Percentiles rank a stretch among this genome's conserved stretches.
These are phyloP conservation scores for Talaromyces sp. DNA, from an alignment of 2,329 filamentous ascomycete species.

Conservation along the genomic window DNA sequence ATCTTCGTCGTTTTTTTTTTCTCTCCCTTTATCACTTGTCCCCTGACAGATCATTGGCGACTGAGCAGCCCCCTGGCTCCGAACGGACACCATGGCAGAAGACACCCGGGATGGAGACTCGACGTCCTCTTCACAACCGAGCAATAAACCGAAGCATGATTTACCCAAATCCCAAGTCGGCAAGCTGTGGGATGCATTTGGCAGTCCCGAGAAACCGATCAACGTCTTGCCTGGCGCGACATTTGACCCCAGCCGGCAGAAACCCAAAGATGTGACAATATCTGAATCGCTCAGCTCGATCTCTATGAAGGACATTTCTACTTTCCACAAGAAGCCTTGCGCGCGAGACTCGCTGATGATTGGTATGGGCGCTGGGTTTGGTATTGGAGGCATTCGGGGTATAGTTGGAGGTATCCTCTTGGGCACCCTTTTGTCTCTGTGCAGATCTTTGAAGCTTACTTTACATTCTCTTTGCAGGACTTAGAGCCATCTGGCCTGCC, in stretches of 20 bases:
- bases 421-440: slow-evolving; percentile 3
- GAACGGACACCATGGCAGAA: slow-evolving; percentile 29
- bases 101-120: slow-evolving; percentile 27
- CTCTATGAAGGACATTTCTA: slow-evolving; percentile 49
- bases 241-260: slow-evolving; percentile 56
- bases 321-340: slow-evolving; percentile 73
- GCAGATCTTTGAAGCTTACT: not conserved
- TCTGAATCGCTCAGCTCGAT: slow-evolving; percentile 37
- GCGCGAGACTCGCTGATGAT: slow-evolving; percentile 75
- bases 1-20: not conserved
- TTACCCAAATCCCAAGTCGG: slow-evolving; percentile 40
- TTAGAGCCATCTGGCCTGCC: slow-evolving; percentile 58
- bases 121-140: slow-evolving; percentile 8
- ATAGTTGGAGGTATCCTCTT: slow-evolving; percentile 63
- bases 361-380: slow-evolving; percentile 75
- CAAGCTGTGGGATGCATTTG: slow-evolving; percentile 44
- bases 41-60: slow-evolving; percentile 1
- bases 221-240: slow-evolving; percentile 53
- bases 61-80: not conserved
- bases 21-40: not conserved
- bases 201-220: slow-evolving; percentile 43
- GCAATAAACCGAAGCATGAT: slow-evolving; percentile 35
- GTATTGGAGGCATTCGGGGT: slow-evolving; percentile 65
- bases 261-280: slow-evolving; percentile 36
- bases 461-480: slow-evolving; percentile 15